Evolutionary conservation across 73 alveolate species (phyloP).

Genomic region (Paramecium sexaurelia): DNA sequence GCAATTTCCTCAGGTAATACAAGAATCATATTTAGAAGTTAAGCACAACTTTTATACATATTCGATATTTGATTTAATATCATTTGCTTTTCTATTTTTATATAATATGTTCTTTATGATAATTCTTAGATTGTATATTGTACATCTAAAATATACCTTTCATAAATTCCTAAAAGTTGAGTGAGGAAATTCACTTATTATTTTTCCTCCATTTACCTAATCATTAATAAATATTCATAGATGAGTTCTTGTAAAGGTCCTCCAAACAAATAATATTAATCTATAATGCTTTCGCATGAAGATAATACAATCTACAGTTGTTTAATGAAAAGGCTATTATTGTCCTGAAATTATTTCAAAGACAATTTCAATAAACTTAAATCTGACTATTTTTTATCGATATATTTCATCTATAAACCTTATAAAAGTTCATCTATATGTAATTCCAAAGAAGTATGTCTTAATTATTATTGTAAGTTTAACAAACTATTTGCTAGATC

Average conservation of each 20-base stretch:
- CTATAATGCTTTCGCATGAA: conserved; percentile 21
- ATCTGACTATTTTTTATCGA: not conserved
- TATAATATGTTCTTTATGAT: not conserved
- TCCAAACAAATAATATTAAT: conserved; percentile 13
- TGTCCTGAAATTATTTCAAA: not conserved
- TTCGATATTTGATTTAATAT: not conserved
- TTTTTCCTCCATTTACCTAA: not conserved
- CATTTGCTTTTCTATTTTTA: conserved; percentile 10
- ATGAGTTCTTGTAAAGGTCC: not conserved
- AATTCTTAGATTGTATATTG: not conserved
- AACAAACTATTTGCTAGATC: conserved; percentile 32
- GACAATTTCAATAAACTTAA: not conserved
- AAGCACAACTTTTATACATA: not conserved
- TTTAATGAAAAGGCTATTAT: not conserved
- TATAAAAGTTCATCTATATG: not conserved
- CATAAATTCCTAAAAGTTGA: not conserved
- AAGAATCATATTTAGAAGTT: not conserved
- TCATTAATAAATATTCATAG: conserved; percentile 27
- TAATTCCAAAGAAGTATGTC: conserved; percentile 7
- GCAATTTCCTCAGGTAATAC: not conserved
- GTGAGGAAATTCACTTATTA: not conserved
- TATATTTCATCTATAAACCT: not conserved
- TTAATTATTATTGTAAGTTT: conserved; percentile 1
- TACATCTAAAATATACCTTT: conserved; percentile 8
- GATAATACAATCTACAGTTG: not conserved